phyloP scores from a whole-genome alignment of 2,329 filamentous ascomycete species.

The Lasiodiplodia gonubiensis region DNA sequence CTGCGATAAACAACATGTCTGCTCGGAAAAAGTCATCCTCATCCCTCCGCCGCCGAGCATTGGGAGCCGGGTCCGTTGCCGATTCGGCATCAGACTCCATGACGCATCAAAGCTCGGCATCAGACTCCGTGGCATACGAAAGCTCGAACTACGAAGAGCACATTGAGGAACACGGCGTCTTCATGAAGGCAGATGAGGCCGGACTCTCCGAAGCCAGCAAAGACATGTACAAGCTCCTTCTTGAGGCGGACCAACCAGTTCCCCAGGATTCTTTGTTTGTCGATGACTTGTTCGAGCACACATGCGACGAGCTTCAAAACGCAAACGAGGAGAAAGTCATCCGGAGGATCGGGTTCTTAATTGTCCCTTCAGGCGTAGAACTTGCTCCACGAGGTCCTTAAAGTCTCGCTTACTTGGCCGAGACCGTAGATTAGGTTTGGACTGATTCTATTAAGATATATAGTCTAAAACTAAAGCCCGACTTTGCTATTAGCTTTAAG shows the following conservation, averaged over 20 bases:
- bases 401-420: conserved; percentile 38
- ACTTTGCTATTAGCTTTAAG: conserved; percentile 3
- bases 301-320: conserved; percentile 34
- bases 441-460: conserved; percentile 46
- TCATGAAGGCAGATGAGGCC: conserved; percentile 45
- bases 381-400: conserved; percentile 3
- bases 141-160: conserved; percentile 44
- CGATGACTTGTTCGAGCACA: conserved; percentile 44
- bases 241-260: conserved; percentile 40
- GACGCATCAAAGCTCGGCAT: no score
- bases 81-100: conserved; percentile 29
- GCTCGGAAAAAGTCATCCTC: neutral
- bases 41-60: neutral
- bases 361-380: conserved; percentile 23
- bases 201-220: conserved; percentile 45
- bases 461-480: neutral
- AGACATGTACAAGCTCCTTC: conserved; percentile 38
- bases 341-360: conserved; percentile 13
- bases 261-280: conserved; percentile 47
- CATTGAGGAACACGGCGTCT: conserved; percentile 49
- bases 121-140: no score
- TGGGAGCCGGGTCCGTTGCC: conserved; percentile 27
- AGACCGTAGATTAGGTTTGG: conserved; percentile 54
- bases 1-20: neutral
- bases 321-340: conserved; percentile 18